Percentiles rank a stretch among this genome's conserved stretches.
These are phyloP conservation scores for Ramaria sp. DNA, from an alignment of 768 basidiomycete species.

Conservation along the genomic window DNA sequence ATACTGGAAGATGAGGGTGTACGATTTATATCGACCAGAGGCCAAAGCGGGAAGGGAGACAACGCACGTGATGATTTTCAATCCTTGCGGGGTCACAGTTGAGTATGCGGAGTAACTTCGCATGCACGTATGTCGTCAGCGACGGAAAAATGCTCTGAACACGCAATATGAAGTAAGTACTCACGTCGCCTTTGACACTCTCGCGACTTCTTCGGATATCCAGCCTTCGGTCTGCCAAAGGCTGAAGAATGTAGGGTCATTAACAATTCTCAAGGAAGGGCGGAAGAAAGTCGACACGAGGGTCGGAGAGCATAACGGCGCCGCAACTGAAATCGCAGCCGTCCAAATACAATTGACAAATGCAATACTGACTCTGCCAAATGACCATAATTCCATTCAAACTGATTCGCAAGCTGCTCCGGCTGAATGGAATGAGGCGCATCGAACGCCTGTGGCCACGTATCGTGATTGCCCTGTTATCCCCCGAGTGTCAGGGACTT, in stretches of 20 bases:
- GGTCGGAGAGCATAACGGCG: no score
- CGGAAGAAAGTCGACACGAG: no score
- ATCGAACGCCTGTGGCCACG: slow-evolving; percentile 9
- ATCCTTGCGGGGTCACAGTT: slow-evolving; percentile 13
- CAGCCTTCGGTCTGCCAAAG: slow-evolving; percentile 7
- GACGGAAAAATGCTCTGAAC: no score
- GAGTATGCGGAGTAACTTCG: slow-evolving; percentile 16
- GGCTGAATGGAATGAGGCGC: slow-evolving; percentile 6
- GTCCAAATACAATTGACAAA: neutral
- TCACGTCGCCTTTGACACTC: neutral
- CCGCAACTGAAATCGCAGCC: no score
- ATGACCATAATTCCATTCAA: slow-evolving; percentile 7
- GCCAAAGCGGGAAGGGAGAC: neutral
- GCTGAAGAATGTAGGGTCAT: neutral
- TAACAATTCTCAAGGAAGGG: neutral
- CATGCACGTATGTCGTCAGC: neutral
- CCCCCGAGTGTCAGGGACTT: neutral
- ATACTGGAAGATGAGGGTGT: slow-evolving; percentile 3
- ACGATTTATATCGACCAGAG: neutral
- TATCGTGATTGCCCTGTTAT: slow-evolving; percentile 7
- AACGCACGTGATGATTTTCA: slow-evolving; percentile 16
- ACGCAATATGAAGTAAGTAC: neutral
- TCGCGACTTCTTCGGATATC: slow-evolving; percentile 2
- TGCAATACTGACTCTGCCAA: slow-evolving; percentile 1
- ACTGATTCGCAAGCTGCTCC: slow-evolving; percentile 1